Conservation (phyloP, 2,329 filamentous ascomycete genomes). For the Cytospora chrysosperma region DNA sequence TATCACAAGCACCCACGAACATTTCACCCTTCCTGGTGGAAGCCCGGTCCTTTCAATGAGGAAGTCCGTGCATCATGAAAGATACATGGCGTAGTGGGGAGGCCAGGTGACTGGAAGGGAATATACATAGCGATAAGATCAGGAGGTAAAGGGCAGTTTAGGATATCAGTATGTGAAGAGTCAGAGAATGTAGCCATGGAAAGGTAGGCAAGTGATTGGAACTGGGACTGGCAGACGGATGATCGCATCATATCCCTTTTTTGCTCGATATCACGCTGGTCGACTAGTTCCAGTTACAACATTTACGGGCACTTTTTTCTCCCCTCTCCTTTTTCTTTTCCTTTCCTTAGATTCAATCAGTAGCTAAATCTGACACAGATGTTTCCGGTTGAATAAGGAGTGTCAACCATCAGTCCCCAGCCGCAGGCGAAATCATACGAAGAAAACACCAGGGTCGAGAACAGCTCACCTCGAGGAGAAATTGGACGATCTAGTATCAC, state of each 20-base stretch:
- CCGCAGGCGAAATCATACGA: slow-evolving; percentile 37
- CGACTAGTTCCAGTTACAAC: background rate
- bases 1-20: background rate
- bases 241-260: no score
- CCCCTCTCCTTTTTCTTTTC: background rate
- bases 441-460: slow-evolving; percentile 36
- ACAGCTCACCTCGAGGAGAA: slow-evolving; percentile 50
- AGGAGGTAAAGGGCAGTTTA: background rate
- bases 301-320: background rate
- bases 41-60: background rate
- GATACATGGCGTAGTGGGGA: background rate
- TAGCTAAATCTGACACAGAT: slow-evolving; percentile 28
- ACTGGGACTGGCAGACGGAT: no score
- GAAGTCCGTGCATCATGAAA: background rate
- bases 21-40: no score
- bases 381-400: slow-evolving; percentile 46
- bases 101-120: background rate
- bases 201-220: no score
- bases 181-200: no score
- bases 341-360: background rate
- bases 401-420: slow-evolving; percentile 46
- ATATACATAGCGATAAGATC: background rate
- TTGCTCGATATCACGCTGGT: background rate
- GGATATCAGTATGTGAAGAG: no score
- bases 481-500: slow-evolving; percentile 47